Conservation (phyloP, 169 alveolate genomes). For the Neospora caninum region DNA sequence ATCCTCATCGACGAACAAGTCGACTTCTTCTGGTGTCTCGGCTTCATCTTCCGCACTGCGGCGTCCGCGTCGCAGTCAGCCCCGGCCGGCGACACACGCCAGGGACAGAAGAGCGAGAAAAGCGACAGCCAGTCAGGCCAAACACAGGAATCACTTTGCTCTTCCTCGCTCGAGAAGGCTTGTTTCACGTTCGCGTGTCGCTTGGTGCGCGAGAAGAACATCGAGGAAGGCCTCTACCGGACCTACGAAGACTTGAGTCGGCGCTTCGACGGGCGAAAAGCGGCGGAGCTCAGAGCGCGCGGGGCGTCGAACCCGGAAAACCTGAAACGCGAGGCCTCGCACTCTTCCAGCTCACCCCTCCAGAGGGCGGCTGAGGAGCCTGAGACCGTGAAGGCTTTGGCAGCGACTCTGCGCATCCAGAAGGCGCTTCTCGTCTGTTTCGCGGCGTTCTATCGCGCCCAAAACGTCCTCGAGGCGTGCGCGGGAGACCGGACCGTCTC, state of each 20-base stretch:
- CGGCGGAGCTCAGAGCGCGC: not conserved
- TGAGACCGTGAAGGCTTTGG: not conserved
- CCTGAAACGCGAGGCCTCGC: not conserved
- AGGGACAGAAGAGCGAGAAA: not conserved
- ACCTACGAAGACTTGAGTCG: not conserved
- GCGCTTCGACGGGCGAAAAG: not conserved
- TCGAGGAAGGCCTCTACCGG: constrained; percentile 1
- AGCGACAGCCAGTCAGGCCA: not conserved
- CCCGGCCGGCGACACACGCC: not conserved
- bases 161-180: not conserved
- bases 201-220: not conserved
- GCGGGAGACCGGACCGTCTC: constrained; percentile 11
- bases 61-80: not conserved
- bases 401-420: constrained; percentile 58
- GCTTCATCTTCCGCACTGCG: constrained; percentile 50
- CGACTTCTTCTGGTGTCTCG: constrained; percentile 55
- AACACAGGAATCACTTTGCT: not conserved
- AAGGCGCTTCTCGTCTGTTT: constrained; percentile 45
- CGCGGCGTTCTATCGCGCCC: constrained; percentile 41
- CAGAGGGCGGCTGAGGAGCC: not conserved
- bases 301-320: not conserved
- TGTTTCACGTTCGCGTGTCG: not conserved
- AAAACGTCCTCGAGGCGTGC: not conserved
- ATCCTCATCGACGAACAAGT: constrained; percentile 57
- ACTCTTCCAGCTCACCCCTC: not conserved